These are phyloP conservation scores for Kwoniella europaea DNA, from an alignment of 768 basidiomycete species.

Conservation along the genomic window DNA sequence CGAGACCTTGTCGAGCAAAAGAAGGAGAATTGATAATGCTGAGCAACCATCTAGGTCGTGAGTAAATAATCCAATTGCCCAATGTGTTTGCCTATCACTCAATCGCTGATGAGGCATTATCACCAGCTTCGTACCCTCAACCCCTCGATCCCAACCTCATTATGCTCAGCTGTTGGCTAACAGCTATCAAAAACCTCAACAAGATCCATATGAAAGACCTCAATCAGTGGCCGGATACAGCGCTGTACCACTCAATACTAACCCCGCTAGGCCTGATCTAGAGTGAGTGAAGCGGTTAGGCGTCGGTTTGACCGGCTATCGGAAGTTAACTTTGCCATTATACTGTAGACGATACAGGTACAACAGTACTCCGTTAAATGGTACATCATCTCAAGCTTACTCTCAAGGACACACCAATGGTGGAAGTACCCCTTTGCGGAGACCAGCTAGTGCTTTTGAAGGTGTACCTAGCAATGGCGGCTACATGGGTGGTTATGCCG, in stretches of 20 bases:
- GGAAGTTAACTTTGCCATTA: background rate
- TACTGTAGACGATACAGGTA: constrained; percentile 9
- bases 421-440: background rate
- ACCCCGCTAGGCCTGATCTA: background rate
- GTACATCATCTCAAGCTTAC: background rate
- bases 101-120: background rate
- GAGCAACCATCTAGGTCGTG: background rate
- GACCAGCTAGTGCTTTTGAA: background rate
- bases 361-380: constrained; percentile 4
- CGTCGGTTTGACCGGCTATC: background rate
- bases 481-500: background rate
- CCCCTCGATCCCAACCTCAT: background rate
- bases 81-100: background rate
- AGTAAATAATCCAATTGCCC: background rate
- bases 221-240: too few relatives aligned
- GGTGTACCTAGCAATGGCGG: background rate
- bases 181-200: background rate
- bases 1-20: background rate
- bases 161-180: background rate
- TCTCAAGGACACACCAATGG: constrained; percentile 6
- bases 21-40: background rate
- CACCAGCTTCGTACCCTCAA: background rate
- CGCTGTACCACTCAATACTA: background rate
- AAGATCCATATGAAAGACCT: background rate
- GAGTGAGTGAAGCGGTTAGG: background rate